Base-by-base conservation (phyloP, 768 basidiomycete genomes). In the Kwoniella sp. region DNA sequence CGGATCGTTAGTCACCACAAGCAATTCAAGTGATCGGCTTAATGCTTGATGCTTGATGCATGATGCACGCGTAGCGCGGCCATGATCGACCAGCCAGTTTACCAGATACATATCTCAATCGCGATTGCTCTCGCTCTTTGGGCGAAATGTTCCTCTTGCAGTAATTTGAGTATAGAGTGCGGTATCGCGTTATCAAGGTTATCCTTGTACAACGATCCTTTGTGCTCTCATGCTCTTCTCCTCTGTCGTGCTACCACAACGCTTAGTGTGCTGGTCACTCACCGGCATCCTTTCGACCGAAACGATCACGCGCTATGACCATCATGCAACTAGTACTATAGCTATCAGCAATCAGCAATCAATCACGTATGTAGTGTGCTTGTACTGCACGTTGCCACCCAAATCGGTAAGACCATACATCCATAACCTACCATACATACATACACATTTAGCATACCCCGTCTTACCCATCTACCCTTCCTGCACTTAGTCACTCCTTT, bases 91-190 rank as follows among this genome's bases (percentile, higher is more conserved):
- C n/a, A n/a, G n/a, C 15, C 3, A 7, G 20, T 8, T 20, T 45
- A 45, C 41, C 41, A 45, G 41, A 45, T 45, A 45, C 11, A 45
- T 45, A 45, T 45, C 41, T 8, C 41, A 45, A 45, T 45, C 41
- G 41, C 41, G 11, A 45, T 11, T 45, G 41, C 17, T 11, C 9
- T 45, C 8, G 41, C 41, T 3, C 3, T 45, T 45, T 9, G 9
- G 8, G 4, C 9, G 41, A 17, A 17, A 45, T 45, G 41, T 45
- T 3, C 41, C 41, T 45, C 41, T 11, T 45, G 8, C 20, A 17
- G 41, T 45, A 45, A 45, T 45, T 17, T 11, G 4, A 45, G 15
- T 8, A n/a, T n/a, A n/a, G n/a, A n/a, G n/a, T n/a, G n/a, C n/a
- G 7, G 34, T 37, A 45, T 45, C 41, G 5, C 41, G 41, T 45